These are phyloP conservation scores for Agaricus blazei DNA, from an alignment of 768 basidiomycete species.

Conservation along the genomic window DNA sequence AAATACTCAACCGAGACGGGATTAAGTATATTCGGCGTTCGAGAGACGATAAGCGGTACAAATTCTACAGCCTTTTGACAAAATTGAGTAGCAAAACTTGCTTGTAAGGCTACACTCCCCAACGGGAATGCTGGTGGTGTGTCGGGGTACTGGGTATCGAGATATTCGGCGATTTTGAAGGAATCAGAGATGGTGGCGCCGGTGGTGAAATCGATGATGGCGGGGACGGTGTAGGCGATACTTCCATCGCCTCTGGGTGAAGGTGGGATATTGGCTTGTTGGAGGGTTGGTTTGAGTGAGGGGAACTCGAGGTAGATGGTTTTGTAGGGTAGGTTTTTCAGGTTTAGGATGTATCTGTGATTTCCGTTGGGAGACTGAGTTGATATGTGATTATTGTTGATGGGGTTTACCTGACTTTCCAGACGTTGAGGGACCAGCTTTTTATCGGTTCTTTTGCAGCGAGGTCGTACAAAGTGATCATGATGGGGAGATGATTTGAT, in stretches of 20 bases:
- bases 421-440: no score
- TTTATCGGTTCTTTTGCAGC: no score
- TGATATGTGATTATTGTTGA: no score
- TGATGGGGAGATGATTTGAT: no score
- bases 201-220: slow-evolving; percentile 43
- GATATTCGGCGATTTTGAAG: slow-evolving; percentile 40
- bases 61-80: background rate
- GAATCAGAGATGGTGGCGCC: slow-evolving; percentile 36
- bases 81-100: slow-evolving; percentile 26
- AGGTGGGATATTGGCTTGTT: slow-evolving; percentile 31
- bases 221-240: slow-evolving; percentile 40
- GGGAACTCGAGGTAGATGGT: slow-evolving; percentile 50
- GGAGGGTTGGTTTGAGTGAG: slow-evolving; percentile 34
- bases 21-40: slow-evolving; percentile 16
- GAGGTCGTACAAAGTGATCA: no score
- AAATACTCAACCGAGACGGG: slow-evolving; percentile 24
- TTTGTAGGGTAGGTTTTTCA: slow-evolving; percentile 33
- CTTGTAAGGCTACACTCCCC: slow-evolving; percentile 33
- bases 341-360: slow-evolving; percentile 14
- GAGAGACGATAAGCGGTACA: slow-evolving; percentile 14
- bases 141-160: slow-evolving; percentile 44
- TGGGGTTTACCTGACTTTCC: no score
- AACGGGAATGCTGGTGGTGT: slow-evolving; percentile 23
- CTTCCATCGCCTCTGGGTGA: slow-evolving; percentile 26
- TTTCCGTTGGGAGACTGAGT: no score